phyloP scores from a whole-genome alignment of 495 filamentous ascomycete species.

The Neurospora sp. region DNA sequence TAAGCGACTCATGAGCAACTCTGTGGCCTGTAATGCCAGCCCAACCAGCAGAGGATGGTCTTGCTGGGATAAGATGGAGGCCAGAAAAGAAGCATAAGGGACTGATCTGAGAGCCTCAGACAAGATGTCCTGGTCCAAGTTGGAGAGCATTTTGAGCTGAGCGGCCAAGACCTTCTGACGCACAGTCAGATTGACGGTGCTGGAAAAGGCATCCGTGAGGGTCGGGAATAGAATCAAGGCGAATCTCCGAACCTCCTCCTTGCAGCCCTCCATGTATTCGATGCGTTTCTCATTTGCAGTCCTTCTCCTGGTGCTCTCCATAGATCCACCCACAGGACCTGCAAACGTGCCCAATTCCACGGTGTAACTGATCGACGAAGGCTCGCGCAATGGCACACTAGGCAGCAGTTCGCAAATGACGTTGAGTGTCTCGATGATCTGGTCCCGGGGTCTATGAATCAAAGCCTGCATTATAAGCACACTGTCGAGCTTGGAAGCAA shows the following conservation, averaged over 20 bases:
- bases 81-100: slow-evolving; percentile 93
- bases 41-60: slow-evolving; percentile 85
- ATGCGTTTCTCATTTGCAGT: slow-evolving; percentile 67
- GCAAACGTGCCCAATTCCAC: slow-evolving; percentile 30
- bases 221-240: slow-evolving; percentile 93
- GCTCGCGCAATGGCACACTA: slow-evolving; percentile 43
- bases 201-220: slow-evolving; percentile 92
- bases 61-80: slow-evolving; percentile 90
- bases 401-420: slow-evolving; percentile 96
- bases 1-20: slow-evolving; percentile 74
- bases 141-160: slow-evolving; percentile 97
- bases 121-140: slow-evolving; percentile 72
- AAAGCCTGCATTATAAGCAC: slow-evolving; percentile 98
- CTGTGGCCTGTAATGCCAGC: slow-evolving; percentile 76
- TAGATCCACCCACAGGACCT: slow-evolving; percentile 26
- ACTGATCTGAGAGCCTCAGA: slow-evolving; percentile 82
- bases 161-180: slow-evolving; percentile 94
- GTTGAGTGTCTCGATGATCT: slow-evolving; percentile 93
- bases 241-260: slow-evolving; percentile 79
- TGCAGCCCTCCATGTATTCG: slow-evolving; percentile 68
- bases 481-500: slow-evolving; percentile 86
- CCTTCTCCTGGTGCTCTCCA: slow-evolving; percentile 39
- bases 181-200: slow-evolving; percentile 94
- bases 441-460: slow-evolving; percentile 92
- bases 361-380: slow-evolving; percentile 39